Base-by-base conservation (phyloP, 345 rosid genomes). In the Populus pruinosa region DNA sequence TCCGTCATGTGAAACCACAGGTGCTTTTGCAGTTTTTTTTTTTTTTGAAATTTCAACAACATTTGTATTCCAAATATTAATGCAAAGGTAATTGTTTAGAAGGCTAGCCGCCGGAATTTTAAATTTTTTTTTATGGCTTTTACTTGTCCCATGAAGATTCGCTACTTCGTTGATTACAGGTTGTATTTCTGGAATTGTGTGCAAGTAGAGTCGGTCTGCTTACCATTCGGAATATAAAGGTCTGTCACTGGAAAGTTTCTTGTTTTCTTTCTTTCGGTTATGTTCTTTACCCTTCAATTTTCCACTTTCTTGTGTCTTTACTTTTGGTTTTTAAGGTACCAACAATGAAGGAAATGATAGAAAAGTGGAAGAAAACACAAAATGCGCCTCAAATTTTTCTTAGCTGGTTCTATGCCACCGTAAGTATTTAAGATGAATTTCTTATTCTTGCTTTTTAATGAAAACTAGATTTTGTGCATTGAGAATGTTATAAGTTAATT, bases 331-430 rank as follows among this genome's bases (percentile, higher is more conserved):
- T 79, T 56, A 89, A 96, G 99, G 87, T 94, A 29, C 98, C 99
- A 56, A 91, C 95, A 36, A 25, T 88, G 84, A 83, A 88, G 53
- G 99, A 96, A 82, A 96, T 96, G 99, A 76, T 94, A 66, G 97
- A 92, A 38, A 91, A 90, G 91, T 92, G 89, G 92, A 96, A 94
- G 88, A 92, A 92, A 82, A 92, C 91, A 61, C 91, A 92, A 65
- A 94, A 96, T 75, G 76, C 84, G 74, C 92, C 92, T 66, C 95
- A 93, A 77, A 94, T 96, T 82, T 90, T 96, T 61, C 91, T 92
- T 70, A 87, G 94, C 85, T 94, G 95, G 97, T 92, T 94, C 81
- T 97, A 94, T 85, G 98, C 99, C 66, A 92, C 91, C 95, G 99
- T 77, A 87, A 35, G 3, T 33, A 39, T 67, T 8, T 36, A 67